phyloP scores from a whole-genome alignment of 345 rosid species.

The Passiflora organensis region DNA sequence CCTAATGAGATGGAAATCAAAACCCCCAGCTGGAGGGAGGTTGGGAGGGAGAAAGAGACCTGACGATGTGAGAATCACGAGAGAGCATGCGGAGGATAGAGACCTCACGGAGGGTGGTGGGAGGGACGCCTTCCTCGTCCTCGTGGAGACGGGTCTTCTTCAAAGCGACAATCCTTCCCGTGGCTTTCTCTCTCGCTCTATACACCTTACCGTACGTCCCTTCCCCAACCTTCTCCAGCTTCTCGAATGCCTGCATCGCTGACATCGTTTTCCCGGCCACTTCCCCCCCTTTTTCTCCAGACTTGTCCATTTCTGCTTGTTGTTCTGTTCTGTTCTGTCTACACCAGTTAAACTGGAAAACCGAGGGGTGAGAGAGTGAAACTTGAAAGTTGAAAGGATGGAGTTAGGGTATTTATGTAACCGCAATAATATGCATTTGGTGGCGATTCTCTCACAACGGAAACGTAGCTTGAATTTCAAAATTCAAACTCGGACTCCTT shows the following conservation, averaged over 20 bases:
- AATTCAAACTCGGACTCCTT: no score
- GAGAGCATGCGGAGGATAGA: conserved; percentile 99
- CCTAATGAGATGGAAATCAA: background rate
- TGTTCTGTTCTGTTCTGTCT: no score
- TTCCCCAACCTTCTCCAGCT: conserved; percentile 97
- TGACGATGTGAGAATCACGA: conserved; percentile 84
- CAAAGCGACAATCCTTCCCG: conserved; percentile 84
- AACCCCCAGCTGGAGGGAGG: background rate
- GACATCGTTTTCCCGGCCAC: conserved; percentile 32
- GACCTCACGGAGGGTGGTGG: conserved; percentile 97
- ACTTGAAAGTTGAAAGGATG: no score
- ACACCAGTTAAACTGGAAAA: no score
- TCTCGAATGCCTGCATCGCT: conserved; percentile 88
- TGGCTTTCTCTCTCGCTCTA: conserved; percentile 91
- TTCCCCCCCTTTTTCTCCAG: no score
- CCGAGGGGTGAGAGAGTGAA: no score
- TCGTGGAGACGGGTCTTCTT: conserved; percentile 98
- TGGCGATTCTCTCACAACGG: no score
- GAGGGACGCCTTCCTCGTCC: conserved; percentile 97
- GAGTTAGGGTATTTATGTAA: no score
- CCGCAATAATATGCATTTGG: no score
- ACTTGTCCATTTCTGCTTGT: no score
- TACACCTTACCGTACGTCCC: conserved; percentile 97
- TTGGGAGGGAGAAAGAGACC: conserved; percentile 19
- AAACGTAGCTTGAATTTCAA: no score